Evolutionary conservation across 2,329 filamentous ascomycete genomes (phyloP), one percentile per base, ranked within the genome.

Genomic region (Fusarium veterinarium): DNA sequence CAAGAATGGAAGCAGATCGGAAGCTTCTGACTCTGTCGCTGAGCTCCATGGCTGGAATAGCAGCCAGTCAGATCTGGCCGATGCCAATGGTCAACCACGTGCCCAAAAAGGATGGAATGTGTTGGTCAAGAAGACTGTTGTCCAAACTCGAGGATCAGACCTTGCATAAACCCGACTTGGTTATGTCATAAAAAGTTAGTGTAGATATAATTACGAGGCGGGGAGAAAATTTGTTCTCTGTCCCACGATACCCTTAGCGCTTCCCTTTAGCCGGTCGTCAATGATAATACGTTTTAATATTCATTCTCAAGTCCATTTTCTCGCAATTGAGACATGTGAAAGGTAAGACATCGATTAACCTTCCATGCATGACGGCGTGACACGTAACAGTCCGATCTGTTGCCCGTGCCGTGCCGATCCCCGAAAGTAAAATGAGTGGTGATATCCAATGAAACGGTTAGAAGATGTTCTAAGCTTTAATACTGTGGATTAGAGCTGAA

Each of bases 41-140:
- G 23, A 52, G 16, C 53, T 68, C 0, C 56, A 74, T 14, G 72
- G 66, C 2, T 77, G 76, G 76, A 77, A 75, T 33, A 75, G 49
- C 49, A 77, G 76, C 30, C 71, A 76, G 45, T 74, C 71, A 12
- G 64, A 76, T 6, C 52, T 77, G n/a, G 42, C 51, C 0, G 64
- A 66, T 19, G 31, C 62, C 51, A n/a, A 63, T 12, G 58, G 67
- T 5, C 57, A 67, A 25, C 60, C 46, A 6, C 59, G 59, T 9
- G 16, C 48, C 8, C 52, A 49, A n/a, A 69, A 62, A n/a, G 69
- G 60, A 8, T 77, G 75, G 75, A 76, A 75, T 35, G 73, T 77
- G 12, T 68, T 68, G 20, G 75, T 77, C 8, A 74, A 77, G 51
- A 77, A 77, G 61, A 73, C 75, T 3, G 66, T 77, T 19, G 48